Conservation (phyloP, 2,329 filamentous ascomycete genomes). For the Sporothrix euskadiensis region DNA sequence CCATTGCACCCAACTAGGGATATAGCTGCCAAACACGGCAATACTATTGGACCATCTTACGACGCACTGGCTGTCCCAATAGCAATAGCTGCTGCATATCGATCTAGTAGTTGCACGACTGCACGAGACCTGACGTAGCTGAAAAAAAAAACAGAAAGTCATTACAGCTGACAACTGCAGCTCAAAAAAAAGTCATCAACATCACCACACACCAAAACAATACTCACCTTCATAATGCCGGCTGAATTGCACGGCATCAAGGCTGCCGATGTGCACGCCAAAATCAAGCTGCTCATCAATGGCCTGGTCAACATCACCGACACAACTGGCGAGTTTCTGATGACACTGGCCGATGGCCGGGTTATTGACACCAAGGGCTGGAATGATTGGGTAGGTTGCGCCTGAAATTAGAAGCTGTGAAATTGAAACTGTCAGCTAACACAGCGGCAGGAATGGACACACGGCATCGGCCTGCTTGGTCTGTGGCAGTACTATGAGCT, state of each 20-base stretch:
- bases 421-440: not conserved
- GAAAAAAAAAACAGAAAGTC: not conserved
- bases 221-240: conserved; percentile 41
- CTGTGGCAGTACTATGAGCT: conserved; percentile 80
- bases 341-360: conserved; percentile 69
- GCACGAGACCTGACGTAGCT: not conserved
- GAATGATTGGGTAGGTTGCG: conserved; percentile 63
- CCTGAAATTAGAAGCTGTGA: too few relatives aligned
- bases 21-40: conserved; percentile 7
- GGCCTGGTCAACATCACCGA: conserved; percentile 78
- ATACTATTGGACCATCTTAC: not conserved
- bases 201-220: not conserved
- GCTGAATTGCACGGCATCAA: conserved; percentile 49
- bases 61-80: not conserved
- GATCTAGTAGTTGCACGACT: too few relatives aligned
- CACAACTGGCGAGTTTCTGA: conserved; percentile 70
- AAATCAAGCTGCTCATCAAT: conserved; percentile 67
- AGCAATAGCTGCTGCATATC: not conserved
- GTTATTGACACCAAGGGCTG: conserved; percentile 84
- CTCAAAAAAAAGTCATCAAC: not conserved
- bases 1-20: not conserved
- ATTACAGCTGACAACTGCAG: not conserved
- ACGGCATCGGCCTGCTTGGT: conserved; percentile 77
- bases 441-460: conserved; percentile 65
- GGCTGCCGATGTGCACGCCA: conserved; percentile 50